Evolutionary conservation across 2,329 filamentous ascomycete genomes (phyloP), one percentile per base, ranked within the genome.

Genomic region (Monosporascus ibericus): DNA sequence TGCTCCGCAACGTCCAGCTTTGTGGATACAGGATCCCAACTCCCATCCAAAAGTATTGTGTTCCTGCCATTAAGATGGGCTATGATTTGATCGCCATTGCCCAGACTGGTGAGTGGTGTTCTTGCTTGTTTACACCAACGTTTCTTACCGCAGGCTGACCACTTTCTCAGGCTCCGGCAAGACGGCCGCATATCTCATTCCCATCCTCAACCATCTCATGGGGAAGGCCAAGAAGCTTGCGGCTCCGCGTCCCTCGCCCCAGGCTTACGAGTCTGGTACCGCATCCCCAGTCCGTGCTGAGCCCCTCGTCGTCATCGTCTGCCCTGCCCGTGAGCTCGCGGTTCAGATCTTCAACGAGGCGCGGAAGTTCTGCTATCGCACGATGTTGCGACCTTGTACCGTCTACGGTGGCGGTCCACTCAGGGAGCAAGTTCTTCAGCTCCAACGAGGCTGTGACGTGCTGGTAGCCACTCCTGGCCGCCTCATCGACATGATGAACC

Each of bases 331-430:
- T 37, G 94, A 99, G 75, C 74, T 99, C 5, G 90, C 91, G 0
- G 87, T 91, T 2, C 94, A 99, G 66, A 96, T 97, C 60, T 97
- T 96, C 71, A 90, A 96, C 57, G 92, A 97, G 68, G 86, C 90
- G 25, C 87, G 94, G 56, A 90, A 92, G 61, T 83, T 97, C 48
- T 96, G 91, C 68, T 99, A 99, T 64, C 86, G 94, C 1, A 91
- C 89, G 3, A 96, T 95, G 90, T 79, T 99, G 53, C 90, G 94
- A 40, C 92, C 94, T 24, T 91, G 88, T 60, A 90, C 95, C 44
- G 77, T 87, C 30, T 99, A 97, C 60, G 94, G 94, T 48, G 94
- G 94, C 57, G 84, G 84, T 6, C 88, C 90, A 0, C 64, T 83
- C n/a, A 68, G 70, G 2, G 79, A 86, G 14, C 90, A 96, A 70